Base-by-base conservation (phyloP, 1,284 basidiomycete species). In the Lentinus polychrous region DNA sequence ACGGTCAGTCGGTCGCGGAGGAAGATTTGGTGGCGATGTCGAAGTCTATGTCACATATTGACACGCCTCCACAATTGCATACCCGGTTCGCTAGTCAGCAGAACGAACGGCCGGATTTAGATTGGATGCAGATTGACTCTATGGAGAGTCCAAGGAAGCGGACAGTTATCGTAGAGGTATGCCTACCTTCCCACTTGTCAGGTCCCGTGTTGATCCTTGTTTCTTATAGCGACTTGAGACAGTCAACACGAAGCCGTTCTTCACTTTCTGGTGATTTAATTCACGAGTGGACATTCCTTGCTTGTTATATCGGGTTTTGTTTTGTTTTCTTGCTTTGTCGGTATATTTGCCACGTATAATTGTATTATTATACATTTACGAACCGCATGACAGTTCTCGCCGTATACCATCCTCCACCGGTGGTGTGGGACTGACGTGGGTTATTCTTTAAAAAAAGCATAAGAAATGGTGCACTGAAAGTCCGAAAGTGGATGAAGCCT, bases 21-120 rank as follows among this genome's bases (percentile, higher is more conserved):
- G 84, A 86, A 52, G 86, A 87, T 57, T 62, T 88, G 46, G 79
- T 78, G 14, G 74, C 76, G 12, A 75, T 88, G 71, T 88, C 85
- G 2, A 86, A 82, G 66, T 86, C 83, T 2, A 78, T 79, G 55
- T 81, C 85, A 15, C 79, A 85, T 55, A 73, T 81, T 8, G 81
- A 84, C 54, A 72, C 71, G 38, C 57, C 64, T 6, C 59, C 65
- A 33, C 57, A 60, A 47, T 54, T 67, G 55, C 67, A 77, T 55
- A 57, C 62, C 17, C 72, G 76, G 35, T 78, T 73, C 66, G 69
- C 67, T 34, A 76, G 73, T 49, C 63, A 66, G 38, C n/a, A 22
- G 10, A 67, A 71, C 35, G 62, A 66, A 31, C 67, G 55, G 43
- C 57, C 66, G 45, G 73, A 71, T 17, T 61, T 86, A 46, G 87